phyloP scores from a whole-genome alignment of 257 asterid genomes.

The Salvia rosmarinus region DNA sequence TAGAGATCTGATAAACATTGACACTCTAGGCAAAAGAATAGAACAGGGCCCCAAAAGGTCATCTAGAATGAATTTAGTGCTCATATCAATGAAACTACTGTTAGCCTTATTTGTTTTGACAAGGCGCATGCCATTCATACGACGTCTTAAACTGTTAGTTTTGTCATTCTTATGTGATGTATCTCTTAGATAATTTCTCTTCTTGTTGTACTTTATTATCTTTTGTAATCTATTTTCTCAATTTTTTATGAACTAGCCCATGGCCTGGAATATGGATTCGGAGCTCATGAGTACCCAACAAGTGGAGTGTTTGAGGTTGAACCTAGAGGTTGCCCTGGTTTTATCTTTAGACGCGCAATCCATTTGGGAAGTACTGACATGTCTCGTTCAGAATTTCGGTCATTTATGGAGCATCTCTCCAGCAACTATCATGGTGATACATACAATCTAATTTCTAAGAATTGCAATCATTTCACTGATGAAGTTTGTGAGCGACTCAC shows the following conservation, averaged over 20 bases:
- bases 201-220: not conserved
- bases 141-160: slow-evolving; percentile 17
- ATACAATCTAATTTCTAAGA: slow-evolving; percentile 83
- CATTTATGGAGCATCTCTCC: slow-evolving; percentile 82
- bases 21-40: no score
- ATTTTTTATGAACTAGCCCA: slow-evolving; percentile 57
- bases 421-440: slow-evolving; percentile 76
- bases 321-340: slow-evolving; percentile 92
- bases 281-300: slow-evolving; percentile 86
- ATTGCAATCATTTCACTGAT: slow-evolving; percentile 92
- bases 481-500: slow-evolving; percentile 75
- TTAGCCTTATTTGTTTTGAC: not conserved
- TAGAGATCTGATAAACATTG: no score
- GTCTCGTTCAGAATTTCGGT: slow-evolving; percentile 72
- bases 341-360: slow-evolving; percentile 74
- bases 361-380: slow-evolving; percentile 78
- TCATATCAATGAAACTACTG: no score
- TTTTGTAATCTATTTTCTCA: slow-evolving; percentile 13
- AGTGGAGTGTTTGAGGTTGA: slow-evolving; percentile 96
- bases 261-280: slow-evolving; percentile 86
- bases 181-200: slow-evolving; percentile 4
- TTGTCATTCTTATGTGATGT: slow-evolving; percentile 9
- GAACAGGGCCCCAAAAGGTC: no score
- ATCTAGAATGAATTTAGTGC: no score
- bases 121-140: not conserved